Conservation (phyloP, 2,329 filamentous ascomycete species). For the Rhynchosporium secalis region DNA sequence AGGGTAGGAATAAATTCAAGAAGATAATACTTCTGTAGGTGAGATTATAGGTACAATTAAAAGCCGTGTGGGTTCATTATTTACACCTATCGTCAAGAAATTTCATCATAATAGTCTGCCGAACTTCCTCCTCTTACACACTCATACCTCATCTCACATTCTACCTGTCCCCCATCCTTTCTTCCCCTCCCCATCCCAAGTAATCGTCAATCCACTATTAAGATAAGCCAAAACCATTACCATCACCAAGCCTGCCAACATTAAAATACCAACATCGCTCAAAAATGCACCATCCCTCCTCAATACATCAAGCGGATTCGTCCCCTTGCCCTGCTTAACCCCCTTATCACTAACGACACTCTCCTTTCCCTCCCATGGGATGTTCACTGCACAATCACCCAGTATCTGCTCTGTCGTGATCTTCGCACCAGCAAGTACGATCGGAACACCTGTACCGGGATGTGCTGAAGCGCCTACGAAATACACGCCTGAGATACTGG, state of each 20-base stretch:
- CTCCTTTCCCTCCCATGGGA: conserved; percentile 31
- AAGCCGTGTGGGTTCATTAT: no score
- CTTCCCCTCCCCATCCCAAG: conserved; percentile 31
- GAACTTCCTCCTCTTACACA: no score
- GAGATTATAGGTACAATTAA: no score
- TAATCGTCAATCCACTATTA: conserved; percentile 27
- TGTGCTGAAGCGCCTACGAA: conserved; percentile 77
- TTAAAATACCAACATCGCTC: conserved; percentile 29
- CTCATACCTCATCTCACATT: neutral
- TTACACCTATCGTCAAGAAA: no score
- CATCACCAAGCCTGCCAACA: conserved; percentile 26
- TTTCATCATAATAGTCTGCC: no score
- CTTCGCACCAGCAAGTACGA: conserved; percentile 68
- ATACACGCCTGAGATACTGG: conserved; percentile 53
- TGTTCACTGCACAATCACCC: conserved; percentile 27
- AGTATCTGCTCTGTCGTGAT: conserved; percentile 57
- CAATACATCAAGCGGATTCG: conserved; percentile 32
- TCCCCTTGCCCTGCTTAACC: conserved; percentile 29
- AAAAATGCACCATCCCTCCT: conserved; percentile 19
- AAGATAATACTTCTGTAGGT: no score
- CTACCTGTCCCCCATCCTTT: conserved; percentile 28
- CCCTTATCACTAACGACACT: conserved; percentile 25
- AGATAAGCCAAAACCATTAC: conserved; percentile 23
- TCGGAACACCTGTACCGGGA: conserved; percentile 74
- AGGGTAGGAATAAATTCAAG: no score